Conservation (phyloP, 495 filamentous ascomycete genomes). For the Arthonia radiata region DNA sequence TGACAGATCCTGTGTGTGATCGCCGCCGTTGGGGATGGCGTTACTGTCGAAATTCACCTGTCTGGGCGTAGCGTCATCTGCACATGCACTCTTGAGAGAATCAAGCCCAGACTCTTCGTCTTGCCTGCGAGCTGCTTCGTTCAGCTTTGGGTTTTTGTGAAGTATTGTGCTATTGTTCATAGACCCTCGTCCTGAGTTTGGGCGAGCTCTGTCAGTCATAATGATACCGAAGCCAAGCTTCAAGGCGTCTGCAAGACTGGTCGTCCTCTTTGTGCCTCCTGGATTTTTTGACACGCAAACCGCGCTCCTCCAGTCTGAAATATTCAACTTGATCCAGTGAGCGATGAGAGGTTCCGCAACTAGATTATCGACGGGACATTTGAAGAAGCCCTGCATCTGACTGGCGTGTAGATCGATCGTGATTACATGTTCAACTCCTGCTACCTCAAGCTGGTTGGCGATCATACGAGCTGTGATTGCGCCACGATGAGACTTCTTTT, state of each 20-base stretch:
- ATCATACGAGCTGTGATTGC: conserved; percentile 94
- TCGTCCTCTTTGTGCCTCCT: conserved; percentile 87
- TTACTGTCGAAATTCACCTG: no score
- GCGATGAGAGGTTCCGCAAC: conserved; percentile 91
- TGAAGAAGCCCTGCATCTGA: conserved; percentile 98
- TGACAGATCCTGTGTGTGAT: no score
- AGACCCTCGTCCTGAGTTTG: conserved; percentile 26
- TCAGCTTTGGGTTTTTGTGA: no score
- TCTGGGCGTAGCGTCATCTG: no score
- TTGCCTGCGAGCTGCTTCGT: no score
- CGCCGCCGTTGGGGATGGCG: no score
- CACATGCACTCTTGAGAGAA: no score
- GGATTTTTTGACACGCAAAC: conserved; percentile 97
- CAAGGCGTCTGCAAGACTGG: conserved; percentile 83
- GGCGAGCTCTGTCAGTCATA: conserved; percentile 51
- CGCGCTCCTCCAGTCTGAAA: conserved; percentile 65
- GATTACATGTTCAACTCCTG: conserved; percentile 89
- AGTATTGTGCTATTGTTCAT: conserved; percentile 40
- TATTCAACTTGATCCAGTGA: conserved; percentile 78
- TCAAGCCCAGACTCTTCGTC: no score
- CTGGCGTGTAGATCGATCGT: conserved; percentile 89
- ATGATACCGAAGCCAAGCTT: conserved; percentile 96
- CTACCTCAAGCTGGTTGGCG: conserved; percentile 77
- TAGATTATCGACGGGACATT: conserved; percentile 90
- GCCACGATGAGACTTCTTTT: conserved; percentile 93